phyloP scores from a whole-genome alignment of 2,329 filamentous ascomycete genomes.

The Falciphora oryzae region DNA sequence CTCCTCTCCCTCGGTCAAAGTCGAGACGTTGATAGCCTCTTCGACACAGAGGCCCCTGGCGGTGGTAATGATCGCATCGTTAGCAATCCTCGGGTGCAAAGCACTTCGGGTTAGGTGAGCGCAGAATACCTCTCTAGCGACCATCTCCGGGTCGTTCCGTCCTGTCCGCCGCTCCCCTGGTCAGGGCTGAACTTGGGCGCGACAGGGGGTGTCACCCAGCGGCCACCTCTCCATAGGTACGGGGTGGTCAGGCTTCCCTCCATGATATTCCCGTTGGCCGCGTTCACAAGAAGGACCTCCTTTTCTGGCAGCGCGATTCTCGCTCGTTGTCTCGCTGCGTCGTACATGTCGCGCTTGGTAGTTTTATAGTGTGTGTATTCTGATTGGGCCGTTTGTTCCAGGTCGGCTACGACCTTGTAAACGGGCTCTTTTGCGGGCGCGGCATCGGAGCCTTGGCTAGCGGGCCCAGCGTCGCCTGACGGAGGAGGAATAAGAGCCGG shows the following conservation, averaged over 20 bases:
- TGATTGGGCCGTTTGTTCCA: constrained; percentile 34
- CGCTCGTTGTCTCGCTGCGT: constrained; percentile 58
- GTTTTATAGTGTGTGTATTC: constrained; percentile 86
- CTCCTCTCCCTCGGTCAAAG: constrained; percentile 64
- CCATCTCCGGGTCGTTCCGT: constrained; percentile 78
- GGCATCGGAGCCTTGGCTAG: neutral
- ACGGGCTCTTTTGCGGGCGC: constrained; percentile 15
- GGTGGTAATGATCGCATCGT: neutral
- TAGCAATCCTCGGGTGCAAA: neutral
- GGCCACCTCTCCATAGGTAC: constrained; percentile 67
- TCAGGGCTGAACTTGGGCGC: constrained; percentile 29
- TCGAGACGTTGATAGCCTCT: constrained; percentile 50
- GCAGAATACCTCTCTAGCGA: constrained; percentile 59
- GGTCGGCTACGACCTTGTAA: constrained; percentile 42
- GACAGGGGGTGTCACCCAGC: constrained; percentile 79
- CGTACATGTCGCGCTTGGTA: constrained; percentile 66
- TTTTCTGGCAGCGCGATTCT: constrained; percentile 46
- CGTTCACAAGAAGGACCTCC: constrained; percentile 73
- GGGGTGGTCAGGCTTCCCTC: constrained; percentile 80
- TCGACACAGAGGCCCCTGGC: constrained; percentile 57
- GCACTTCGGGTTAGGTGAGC: neutral
- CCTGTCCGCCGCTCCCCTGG: constrained; percentile 65
- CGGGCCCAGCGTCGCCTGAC: constrained; percentile 18
- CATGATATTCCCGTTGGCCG: constrained; percentile 59
- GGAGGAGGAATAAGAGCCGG: constrained; percentile 49